A percentile compares a stretch with the other conserved stretches of the same genome.
Evolutionary conservation across 768 basidiomycete genomes (phyloP).

Genomic region (Podaxis pistillaris): DNA sequence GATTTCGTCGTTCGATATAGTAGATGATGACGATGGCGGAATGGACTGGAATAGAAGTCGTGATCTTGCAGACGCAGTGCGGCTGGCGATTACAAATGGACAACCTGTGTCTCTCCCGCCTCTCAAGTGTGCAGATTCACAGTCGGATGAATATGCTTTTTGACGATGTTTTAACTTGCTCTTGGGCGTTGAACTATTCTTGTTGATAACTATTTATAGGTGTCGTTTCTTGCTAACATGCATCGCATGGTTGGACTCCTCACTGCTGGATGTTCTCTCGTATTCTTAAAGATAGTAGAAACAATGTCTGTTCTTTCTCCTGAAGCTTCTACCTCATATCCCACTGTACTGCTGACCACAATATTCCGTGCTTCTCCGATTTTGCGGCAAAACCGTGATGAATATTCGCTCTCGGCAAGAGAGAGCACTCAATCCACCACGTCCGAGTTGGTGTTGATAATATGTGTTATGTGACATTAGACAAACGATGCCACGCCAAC

Average conservation of each 20-base stretch:
- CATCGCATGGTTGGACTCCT: background rate
- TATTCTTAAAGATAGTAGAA: background rate
- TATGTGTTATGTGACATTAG: no score
- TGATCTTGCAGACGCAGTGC: constrained; percentile 28
- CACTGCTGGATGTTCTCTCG: background rate
- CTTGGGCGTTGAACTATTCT: background rate
- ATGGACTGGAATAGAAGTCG: constrained; percentile 38
- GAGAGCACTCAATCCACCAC: no score
- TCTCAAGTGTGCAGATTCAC: constrained; percentile 13
- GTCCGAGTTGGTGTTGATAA: no score
- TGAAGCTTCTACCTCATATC: background rate
- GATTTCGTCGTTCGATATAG: constrained; percentile 25
- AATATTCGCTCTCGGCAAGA: no score
- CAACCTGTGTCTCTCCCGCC: background rate
- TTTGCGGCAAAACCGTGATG: no score
- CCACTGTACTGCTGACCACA: no score
- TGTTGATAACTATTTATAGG: background rate
- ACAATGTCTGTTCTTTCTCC: background rate
- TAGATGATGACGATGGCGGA: constrained; percentile 28
- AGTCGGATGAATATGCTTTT: constrained; percentile 12
- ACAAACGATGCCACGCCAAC: no score
- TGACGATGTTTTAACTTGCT: background rate
- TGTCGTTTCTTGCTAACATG: background rate
- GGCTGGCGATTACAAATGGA: constrained; percentile 11
- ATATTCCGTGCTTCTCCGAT: no score